Base-by-base conservation (phyloP, 208 protist species). In the Paratrypanosoma confusum region DNA sequence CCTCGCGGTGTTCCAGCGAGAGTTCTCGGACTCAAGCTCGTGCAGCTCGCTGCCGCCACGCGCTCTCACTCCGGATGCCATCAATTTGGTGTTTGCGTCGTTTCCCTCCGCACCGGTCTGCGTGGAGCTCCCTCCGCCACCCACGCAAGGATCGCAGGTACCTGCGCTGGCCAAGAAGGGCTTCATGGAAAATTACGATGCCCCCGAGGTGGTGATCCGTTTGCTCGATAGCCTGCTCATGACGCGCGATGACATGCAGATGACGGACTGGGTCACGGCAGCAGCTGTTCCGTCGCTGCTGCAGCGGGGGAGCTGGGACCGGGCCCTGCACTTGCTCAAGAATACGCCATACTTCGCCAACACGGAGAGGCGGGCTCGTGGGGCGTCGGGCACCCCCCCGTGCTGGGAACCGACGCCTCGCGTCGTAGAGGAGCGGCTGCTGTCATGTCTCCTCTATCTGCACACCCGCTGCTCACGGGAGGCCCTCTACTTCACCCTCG, bases 221-320 rank as follows among this genome's bases (percentile, higher is more conserved):
- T 39, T 91, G 6, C 43, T 88, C 13, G 61, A 91, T 37, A 52
- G 61, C 14, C 44, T 91, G 10, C 48, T 91, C 14, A 38, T 34
- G 28, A 24, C 55, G 23, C 64, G 82, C n/a, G 78, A 91, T 40
- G 82, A 91, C 56, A 62, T 75, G 52, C 8, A 50, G 3, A 38
- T 88, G 3, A 87, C 78, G 1, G 75, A 87, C 37, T 51, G 58
- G 8, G 65, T 91, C 22, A 59, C 81, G 61, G 56, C 47, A 4
- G 47, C 50, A 14, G 71, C 80, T 0, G 71, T 41, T 13, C 62
- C 75, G 5, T 68, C 82, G 20, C 65, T 92, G 25, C 21, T 87
- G 39, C 77, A 85, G 41, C 14, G 82, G 7, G 78, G 78, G 0
- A 35, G 78, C 29, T n/a, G 20, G 8, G 59, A 70, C 3, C 64